Evolutionary conservation across 2,329 filamentous ascomycete genomes (phyloP).

Genomic region (Fusarium paranaense): DNA sequence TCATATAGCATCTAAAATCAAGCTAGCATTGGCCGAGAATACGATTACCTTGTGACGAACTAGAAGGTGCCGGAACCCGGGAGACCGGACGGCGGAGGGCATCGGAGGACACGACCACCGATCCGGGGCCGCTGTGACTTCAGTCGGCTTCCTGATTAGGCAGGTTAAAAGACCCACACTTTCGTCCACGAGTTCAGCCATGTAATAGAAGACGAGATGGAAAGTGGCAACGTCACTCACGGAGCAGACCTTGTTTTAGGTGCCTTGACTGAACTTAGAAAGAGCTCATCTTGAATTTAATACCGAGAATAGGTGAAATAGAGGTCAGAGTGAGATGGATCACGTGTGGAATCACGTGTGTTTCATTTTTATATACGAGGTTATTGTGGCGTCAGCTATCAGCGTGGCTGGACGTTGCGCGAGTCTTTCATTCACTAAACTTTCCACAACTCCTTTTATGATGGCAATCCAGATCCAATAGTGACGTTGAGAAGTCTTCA

Average conservation of each 20-base stretch:
- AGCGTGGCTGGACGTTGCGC: neutral
- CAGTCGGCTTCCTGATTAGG: neutral
- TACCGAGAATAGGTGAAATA: neutral
- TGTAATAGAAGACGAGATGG: neutral
- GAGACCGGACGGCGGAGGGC: neutral
- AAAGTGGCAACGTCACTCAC: neutral
- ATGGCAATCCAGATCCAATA: neutral
- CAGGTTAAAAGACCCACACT: neutral
- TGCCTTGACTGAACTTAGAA: neutral
- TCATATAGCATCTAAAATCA: conserved; percentile 17
- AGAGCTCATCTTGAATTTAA: neutral
- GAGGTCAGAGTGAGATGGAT: neutral
- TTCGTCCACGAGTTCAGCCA: neutral
- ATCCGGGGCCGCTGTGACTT: neutral
- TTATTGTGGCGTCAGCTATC: neutral
- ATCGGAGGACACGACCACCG: neutral
- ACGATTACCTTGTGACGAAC: neutral
- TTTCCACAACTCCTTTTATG: neutral
- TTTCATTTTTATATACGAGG: neutral
- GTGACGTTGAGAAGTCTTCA: neutral
- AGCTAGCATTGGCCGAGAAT: conserved; percentile 1
- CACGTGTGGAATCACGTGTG: conserved; percentile 14
- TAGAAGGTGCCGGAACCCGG: neutral
- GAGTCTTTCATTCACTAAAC: neutral
- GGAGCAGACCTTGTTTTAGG: neutral